Evolutionary conservation across 83 land plant genomes (phyloP).

Genomic region (Picea mariana): DNA sequence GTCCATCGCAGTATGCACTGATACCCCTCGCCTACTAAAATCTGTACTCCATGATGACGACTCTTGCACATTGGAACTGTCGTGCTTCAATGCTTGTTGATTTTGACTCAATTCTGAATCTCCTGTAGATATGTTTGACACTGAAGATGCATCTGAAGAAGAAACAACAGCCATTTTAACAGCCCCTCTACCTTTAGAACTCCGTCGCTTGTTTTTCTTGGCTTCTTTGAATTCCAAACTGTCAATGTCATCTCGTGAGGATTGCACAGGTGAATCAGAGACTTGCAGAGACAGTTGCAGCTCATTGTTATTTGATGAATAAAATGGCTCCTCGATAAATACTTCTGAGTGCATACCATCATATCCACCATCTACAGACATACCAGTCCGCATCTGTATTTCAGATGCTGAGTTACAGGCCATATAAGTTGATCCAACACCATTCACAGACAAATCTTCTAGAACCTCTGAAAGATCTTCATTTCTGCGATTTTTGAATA

Average conservation of each 20-base stretch:
- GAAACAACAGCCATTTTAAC: not conserved
- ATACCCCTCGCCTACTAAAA: not conserved
- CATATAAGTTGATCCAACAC: not conserved
- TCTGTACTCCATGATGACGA: not conserved
- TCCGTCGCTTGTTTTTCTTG: slow-evolving; percentile 16
- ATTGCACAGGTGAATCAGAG: not conserved
- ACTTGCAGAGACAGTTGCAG: not conserved
- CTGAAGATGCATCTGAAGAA: not conserved
- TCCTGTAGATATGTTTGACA: not conserved
- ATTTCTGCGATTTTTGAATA: not conserved
- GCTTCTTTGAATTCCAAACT: slow-evolving; percentile 18
- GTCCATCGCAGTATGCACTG: not conserved
- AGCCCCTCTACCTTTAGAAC: slow-evolving; percentile 14
- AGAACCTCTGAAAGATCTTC: slow-evolving; percentile 11
- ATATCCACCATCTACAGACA: slow-evolving; percentile 8
- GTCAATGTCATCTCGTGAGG: slow-evolving; percentile 8
- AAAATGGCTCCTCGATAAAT: slow-evolving; percentile 3
- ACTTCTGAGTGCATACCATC: not conserved
- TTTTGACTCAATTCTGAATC: not conserved
- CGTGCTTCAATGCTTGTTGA: too few relatives aligned
- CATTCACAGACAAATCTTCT: slow-evolving; percentile 4
- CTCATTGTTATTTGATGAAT: slow-evolving; percentile 11
- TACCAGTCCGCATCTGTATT: not conserved
- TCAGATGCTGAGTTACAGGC: slow-evolving; percentile 8
- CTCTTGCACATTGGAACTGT: not conserved